Evolutionary conservation across 495 filamentous ascomycete genomes (phyloP), one percentile per base, ranked within the genome.

Genomic region (Usnea hakonensis): DNA sequence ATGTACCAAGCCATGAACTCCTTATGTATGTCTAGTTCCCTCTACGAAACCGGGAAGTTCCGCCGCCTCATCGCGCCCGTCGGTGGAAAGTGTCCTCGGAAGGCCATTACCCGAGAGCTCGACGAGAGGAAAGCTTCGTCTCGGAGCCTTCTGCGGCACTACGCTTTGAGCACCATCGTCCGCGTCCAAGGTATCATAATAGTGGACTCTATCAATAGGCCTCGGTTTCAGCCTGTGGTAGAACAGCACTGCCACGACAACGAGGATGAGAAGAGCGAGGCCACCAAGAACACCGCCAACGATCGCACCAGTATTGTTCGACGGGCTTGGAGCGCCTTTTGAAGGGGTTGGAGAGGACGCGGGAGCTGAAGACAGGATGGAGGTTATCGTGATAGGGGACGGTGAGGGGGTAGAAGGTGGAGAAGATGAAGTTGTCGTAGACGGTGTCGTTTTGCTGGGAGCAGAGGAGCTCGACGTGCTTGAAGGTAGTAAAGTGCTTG

Each of bases 281-380:
- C 58, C 58, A 14, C 63, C 63, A 30, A 65, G 33, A 11, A 61
- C 63, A 26, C 63, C 63, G 19, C 63, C 63, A 30, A 65, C 63
- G 44, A 65, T 65, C 53, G 57, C 58, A 28, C 58, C 63, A 28
- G 58, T 53, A 23, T 65, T 55, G 46, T 37, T 53, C 35, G 58
- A 50, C 30, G 40, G 7, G 2, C 30, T 36, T 33, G 58, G 14
- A 17, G 17, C 53, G 52, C 43, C n/a, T 35, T 17, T 35, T 10
- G 58, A 48, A n/a, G 13, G 21, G 17, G 40, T 26, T 28, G 58
- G 35, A 1, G 58, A 61, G 10, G 46, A n/a, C 3, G 26, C 23
- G 9, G 38, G 38, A 41, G 43, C n/a, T 30, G 38, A 46, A 13
- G 58, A 17, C 2, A 41, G 2, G 38, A 19, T 41, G 17, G 38